Base-by-base conservation (phyloP, 2,329 filamentous ascomycete genomes). In the Claviceps citrina region DNA sequence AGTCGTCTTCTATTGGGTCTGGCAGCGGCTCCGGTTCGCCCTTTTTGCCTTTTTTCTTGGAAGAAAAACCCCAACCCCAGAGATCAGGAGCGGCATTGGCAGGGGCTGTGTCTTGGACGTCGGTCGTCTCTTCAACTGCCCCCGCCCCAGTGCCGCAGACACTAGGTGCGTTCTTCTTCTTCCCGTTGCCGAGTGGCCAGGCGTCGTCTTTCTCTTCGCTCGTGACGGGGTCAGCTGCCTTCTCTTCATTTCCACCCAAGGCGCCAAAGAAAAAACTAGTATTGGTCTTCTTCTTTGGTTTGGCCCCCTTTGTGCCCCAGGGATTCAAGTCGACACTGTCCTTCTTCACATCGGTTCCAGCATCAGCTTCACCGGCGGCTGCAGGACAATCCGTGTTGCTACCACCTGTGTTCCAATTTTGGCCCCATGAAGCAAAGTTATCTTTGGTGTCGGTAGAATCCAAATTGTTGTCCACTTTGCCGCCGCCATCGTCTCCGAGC, bases 361-460 rank as follows among this genome's bases (percentile, higher is more conserved):
- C 47, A 28, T 51, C 48, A 30, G 50, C 47, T 36, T 46, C 47
- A 24, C 44, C 33, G 27, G 32, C 43, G 18, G 47, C 40, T 15
- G 59, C 59, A 35, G 61, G 58, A 45, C 67, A 65, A 37, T 58
- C 62, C 64, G 61, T 70, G 46, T 24, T 42, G 20, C 60, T 60
- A 33, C 68, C 69, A 42, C 69, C 68, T n/a, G 69, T 67, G 45
- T 59, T 65, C 73, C 75, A 79, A 47, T 65, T 71, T 43, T 67
- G 67, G 26, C 73, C 73, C 74, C 76, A 81, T 30, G 64, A 60
- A 36, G 74, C 68, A 48, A 81, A 68, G 31, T 51, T 44, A 30
- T 57, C 52, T 46, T 70, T 70, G 10, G 53, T 53, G 28, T 63
- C 62, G 19, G 62, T 59, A n/a, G 62, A 54, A 37, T 68, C 69